Percentiles rank a stretch among this genome's conserved stretches.
phyloP scores from a whole-genome alignment of 306 rosid genomes.

The Gleditsia sinensis region DNA sequence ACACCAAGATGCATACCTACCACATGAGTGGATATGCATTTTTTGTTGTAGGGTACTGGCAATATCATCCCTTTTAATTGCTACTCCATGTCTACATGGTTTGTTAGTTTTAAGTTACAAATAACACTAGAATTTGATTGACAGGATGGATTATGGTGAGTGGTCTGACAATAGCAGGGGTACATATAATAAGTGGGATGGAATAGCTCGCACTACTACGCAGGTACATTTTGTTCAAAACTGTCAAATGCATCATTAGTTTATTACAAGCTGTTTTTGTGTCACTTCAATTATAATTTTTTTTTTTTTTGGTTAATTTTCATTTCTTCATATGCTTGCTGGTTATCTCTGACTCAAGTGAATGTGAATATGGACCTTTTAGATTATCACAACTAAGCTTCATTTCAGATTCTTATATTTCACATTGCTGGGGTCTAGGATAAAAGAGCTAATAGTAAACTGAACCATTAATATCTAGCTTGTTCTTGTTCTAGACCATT shows the following conservation, averaged over 20 bases:
- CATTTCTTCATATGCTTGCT: not conserved
- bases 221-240: conserved; percentile 62
- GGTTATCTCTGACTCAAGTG: conserved; percentile 9
- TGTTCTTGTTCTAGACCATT: not conserved
- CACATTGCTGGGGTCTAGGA: not conserved
- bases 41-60: conserved; percentile 84
- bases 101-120: not conserved
- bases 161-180: conserved; percentile 96
- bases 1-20: conserved; percentile 89
- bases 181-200: conserved; percentile 97
- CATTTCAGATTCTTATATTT: not conserved
- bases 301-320: not conserved
- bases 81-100: not conserved
- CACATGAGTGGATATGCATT: conserved; percentile 92
- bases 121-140: conserved; percentile 26
- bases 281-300: not conserved
- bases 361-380: not conserved
- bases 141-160: conserved; percentile 97
- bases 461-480: not conserved
- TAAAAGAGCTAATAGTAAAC: not conserved
- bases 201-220: conserved; percentile 87
- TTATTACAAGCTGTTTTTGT: conserved; percentile 3
- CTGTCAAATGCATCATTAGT: conserved; percentile 17
- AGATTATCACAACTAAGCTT: conserved; percentile 18
- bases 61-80: conserved; percentile 25